These are phyloP conservation scores for Exophiala calicioides DNA, from an alignment of 2,329 filamentous ascomycete genomes.

Conservation along the genomic window DNA sequence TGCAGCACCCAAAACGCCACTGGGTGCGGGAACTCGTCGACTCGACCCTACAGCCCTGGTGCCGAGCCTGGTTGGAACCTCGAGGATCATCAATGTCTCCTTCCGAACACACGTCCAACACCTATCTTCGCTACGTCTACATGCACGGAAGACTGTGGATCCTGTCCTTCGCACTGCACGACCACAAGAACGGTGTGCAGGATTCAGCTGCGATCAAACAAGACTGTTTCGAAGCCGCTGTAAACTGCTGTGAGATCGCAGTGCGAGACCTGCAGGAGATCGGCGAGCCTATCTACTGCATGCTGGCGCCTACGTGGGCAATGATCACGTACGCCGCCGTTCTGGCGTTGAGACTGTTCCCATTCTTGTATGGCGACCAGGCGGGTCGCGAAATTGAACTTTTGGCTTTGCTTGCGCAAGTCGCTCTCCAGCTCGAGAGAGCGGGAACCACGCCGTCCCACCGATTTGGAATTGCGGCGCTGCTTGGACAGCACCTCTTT, in stretches of 20 bases:
- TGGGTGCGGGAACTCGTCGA: slow-evolving; percentile 34
- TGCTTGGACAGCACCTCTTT: slow-evolving; percentile 35
- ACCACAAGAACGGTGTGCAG: slow-evolving; percentile 2
- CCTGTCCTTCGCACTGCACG: slow-evolving; percentile 33
- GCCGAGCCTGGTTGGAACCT: slow-evolving; percentile 28
- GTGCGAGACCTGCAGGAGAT: slow-evolving; percentile 32
- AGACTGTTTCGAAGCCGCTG: slow-evolving; percentile 36
- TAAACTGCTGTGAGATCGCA: slow-evolving; percentile 34
- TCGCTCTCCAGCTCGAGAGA: slow-evolving; percentile 33
- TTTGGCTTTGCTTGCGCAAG: slow-evolving; percentile 32
- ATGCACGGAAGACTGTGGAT: slow-evolving; percentile 35
- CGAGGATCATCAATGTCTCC: not conserved
- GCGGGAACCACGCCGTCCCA: slow-evolving; percentile 35
- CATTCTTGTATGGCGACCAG: slow-evolving; percentile 26
- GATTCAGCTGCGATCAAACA: slow-evolving; percentile 28
- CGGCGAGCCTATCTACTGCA: slow-evolving; percentile 35
- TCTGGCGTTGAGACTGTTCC: slow-evolving; percentile 34
- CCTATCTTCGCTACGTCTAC: slow-evolving; percentile 34
- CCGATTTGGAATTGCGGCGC: slow-evolving; percentile 35
- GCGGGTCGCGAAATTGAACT: slow-evolving; percentile 32
- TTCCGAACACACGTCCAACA: not conserved
- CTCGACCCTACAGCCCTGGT: slow-evolving; percentile 30
- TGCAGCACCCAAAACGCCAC: slow-evolving; percentile 26
- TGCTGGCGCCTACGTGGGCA: slow-evolving; percentile 38
- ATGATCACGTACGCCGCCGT: slow-evolving; percentile 38